Evolutionary conservation across 495 filamentous ascomycete genomes (phyloP).

Genomic region (Pyrenula massariospora): DNA sequence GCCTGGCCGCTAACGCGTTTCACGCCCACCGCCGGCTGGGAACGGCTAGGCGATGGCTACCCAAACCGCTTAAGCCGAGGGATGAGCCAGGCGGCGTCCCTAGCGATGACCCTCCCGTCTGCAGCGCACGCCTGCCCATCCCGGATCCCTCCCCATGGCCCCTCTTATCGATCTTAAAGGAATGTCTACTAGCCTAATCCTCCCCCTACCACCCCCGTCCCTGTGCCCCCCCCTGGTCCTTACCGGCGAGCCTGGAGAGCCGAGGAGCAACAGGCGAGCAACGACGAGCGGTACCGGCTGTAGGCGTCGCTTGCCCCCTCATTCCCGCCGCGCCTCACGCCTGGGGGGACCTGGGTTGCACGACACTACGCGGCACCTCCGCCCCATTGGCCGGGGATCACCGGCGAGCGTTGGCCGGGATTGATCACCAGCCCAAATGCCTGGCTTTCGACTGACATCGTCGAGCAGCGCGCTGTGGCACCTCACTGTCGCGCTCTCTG

Average conservation of each 20-base stretch:
- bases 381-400: neutral
- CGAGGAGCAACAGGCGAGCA: too few relatives aligned
- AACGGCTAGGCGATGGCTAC: too few relatives aligned
- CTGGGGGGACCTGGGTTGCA: too few relatives aligned
- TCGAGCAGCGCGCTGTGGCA: neutral
- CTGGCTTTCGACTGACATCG: neutral
- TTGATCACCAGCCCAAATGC: neutral
- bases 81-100: neutral
- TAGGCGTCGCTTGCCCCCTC: too few relatives aligned
- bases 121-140: neutral
- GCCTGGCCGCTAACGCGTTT: neutral
- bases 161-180: neutral
- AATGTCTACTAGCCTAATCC: neutral
- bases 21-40: neutral
- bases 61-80: neutral
- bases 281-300: too few relatives aligned
- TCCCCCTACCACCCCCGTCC: too few relatives aligned
- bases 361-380: too few relatives aligned
- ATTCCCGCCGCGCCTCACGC: too few relatives aligned
- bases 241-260: too few relatives aligned
- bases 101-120: neutral
- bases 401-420: neutral
- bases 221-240: too few relatives aligned
- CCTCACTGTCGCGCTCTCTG: neutral
- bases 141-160: neutral